Evolutionary conservation across 495 filamentous ascomycete genomes (phyloP), one percentile per base, ranked within the genome.

Genomic region (Penicillium salamii): DNA sequence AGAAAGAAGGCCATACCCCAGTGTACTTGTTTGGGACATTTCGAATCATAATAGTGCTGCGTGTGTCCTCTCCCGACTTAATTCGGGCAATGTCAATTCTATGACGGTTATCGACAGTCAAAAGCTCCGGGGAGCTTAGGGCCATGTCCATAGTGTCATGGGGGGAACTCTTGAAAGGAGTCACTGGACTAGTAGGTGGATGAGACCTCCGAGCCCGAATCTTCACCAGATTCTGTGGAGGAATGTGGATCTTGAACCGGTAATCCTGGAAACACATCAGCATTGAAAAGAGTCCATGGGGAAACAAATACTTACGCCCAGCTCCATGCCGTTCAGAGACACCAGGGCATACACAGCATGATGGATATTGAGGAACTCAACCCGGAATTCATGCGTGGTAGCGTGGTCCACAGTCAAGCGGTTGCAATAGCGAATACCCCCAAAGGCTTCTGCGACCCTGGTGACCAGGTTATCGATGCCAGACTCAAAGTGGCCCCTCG

Each of bases 11-110:
- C 46, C 64, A 49, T 57, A 85, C 85, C 68, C 88, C 84, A 49
- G 89, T 82, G 52, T 97, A 84, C 59, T 89, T 88, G 68, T 95
- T 96, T 4, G 93, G 93, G 44, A 97, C 93, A 60, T 97, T 97
- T 7, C 92, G 85, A 20, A 97, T 73, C 93, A 98, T 98, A 49
- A 98, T 85, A 0, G 87, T 89, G 12, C 85, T 90, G 17, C 87
- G 79, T 43, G 86, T 82, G 63, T 90, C 87, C 14, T 31, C 7
- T 31, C 46, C 46, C 0, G 26, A 7, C 3, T 8, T 17, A 29
- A 48, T 48, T 14, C 18, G 23, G 1, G 20, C 46, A 9, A 48
- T 37, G 13, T 8, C 2, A n/a, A 40, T 48, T 1, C 5, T 5
- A 20, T 40, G 26, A 5, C 8, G n/a, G n/a, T n/a, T n/a, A n/a